phyloP scores from a whole-genome alignment of 2,329 filamentous ascomycete genomes.

The Purpureocillium takamizusanense region DNA sequence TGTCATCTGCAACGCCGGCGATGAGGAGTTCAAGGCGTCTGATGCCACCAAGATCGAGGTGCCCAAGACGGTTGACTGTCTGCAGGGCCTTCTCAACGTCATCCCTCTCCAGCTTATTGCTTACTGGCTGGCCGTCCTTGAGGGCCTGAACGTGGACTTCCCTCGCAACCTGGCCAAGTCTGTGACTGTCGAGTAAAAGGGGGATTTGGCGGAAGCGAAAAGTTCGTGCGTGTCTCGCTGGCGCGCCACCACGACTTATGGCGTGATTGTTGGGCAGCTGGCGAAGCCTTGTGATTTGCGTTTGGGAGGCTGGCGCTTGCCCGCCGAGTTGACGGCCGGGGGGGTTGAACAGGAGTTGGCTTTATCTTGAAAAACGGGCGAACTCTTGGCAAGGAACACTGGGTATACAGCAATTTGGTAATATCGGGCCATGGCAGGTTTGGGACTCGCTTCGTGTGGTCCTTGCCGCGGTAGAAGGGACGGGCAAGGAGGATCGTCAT shows the following conservation, averaged over 20 bases:
- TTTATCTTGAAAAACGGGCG: slow-evolving; percentile 7
- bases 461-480: slow-evolving; percentile 1
- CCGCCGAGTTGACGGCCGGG: slow-evolving; percentile 5
- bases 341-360: slow-evolving; percentile 13
- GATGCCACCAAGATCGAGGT: slow-evolving; percentile 97
- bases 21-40: slow-evolving; percentile 79
- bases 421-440: slow-evolving; percentile 1
- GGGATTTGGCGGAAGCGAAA: slow-evolving; percentile 4
- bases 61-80: slow-evolving; percentile 85
- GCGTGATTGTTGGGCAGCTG: slow-evolving; percentile 2
- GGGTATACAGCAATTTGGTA: slow-evolving; percentile 6
- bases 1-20: slow-evolving; percentile 90
- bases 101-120: slow-evolving; percentile 96
- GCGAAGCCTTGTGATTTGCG: slow-evolving; percentile 1
- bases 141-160: slow-evolving; percentile 97
- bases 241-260: slow-evolving; percentile 2
- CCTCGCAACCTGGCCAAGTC: slow-evolving; percentile 98
- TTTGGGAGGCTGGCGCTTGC: not conserved
- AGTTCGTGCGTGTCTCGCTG: slow-evolving; percentile 6
- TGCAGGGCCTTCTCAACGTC: slow-evolving; percentile 96
- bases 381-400: slow-evolving; percentile 4
- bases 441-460: slow-evolving; percentile 1
- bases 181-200: slow-evolving; percentile 97
- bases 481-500: not conserved
- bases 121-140: slow-evolving; percentile 95